These are phyloP conservation scores for Penicillium waksmanii DNA, from an alignment of 495 filamentous ascomycete genomes.

Conservation along the genomic window DNA sequence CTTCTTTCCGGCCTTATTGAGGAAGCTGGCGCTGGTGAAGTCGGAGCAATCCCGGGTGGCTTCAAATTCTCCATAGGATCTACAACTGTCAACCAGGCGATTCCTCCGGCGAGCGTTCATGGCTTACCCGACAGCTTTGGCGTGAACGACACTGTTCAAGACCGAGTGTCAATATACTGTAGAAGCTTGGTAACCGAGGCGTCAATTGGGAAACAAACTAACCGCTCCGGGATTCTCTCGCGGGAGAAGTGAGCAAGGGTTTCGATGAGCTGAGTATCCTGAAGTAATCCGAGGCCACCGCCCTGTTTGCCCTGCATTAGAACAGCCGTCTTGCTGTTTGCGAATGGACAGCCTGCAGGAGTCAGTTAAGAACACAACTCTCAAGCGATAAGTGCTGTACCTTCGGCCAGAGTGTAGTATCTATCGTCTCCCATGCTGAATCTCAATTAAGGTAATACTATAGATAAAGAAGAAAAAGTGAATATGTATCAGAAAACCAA, in stretches of 20 bases:
- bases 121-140: not conserved
- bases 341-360: conserved; percentile 17
- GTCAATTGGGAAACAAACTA: not conserved
- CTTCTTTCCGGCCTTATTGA: conserved; percentile 62
- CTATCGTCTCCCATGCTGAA: no score
- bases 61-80: conserved; percentile 56
- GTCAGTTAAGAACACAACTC: no score
- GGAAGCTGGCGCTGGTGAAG: conserved; percentile 43
- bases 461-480: no score
- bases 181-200: no score
- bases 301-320: conserved; percentile 5
- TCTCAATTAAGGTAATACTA: no score
- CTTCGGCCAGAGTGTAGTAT: no score
- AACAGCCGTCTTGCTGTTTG: conserved; percentile 8
- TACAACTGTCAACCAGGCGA: no score
- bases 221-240: conserved; percentile 14
- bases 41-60: conserved; percentile 60
- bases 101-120: no score
- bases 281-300: conserved; percentile 10
- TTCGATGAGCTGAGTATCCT: not conserved
- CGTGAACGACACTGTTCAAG: not conserved
- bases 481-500: no score
- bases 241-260: not conserved
- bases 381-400: no score
- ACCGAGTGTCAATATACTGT: no score